Conservation (phyloP, 176 grass and related monocot species). For the Zoysia pacifica region DNA sequence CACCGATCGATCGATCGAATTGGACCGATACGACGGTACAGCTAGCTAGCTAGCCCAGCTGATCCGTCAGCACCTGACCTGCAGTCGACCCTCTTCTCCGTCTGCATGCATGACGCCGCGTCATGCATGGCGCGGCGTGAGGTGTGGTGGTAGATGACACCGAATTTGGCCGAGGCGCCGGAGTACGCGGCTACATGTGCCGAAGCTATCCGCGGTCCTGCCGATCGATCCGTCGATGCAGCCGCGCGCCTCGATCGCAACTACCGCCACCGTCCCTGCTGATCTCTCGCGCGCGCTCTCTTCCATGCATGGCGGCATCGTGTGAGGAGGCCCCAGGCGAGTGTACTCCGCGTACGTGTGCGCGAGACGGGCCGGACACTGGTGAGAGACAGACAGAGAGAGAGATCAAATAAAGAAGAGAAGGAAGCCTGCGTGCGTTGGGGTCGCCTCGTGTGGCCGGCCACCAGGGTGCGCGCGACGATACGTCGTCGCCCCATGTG, state of each 20-base stretch:
- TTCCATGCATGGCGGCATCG: too few species aligned
- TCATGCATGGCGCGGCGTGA: not conserved
- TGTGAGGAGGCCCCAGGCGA: too few species aligned
- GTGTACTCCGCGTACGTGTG: too few species aligned
- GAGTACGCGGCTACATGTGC: not conserved
- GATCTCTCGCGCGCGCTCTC: not conserved
- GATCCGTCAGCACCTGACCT: not conserved
- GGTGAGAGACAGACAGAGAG: too few species aligned
- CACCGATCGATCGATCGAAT: not conserved
- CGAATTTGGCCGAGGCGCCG: conserved; percentile 25
- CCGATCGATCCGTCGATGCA: too few species aligned
- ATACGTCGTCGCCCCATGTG: not conserved
- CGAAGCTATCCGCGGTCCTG: too few species aligned
- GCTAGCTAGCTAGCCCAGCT: not conserved
- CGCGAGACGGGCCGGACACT: too few species aligned
- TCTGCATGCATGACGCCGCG: conserved; percentile 23
- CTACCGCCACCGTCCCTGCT: not conserved
- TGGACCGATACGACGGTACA: conserved; percentile 1
- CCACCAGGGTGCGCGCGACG: not conserved
- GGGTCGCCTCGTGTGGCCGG: too few species aligned
- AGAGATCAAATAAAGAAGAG: too few species aligned
- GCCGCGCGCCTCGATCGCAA: too few species aligned
- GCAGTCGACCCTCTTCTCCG: too few species aligned
- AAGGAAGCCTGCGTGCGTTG: too few species aligned
- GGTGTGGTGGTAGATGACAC: not conserved